Base-by-base conservation (phyloP, 306 rosid species). In the Cicer bijugum region DNA sequence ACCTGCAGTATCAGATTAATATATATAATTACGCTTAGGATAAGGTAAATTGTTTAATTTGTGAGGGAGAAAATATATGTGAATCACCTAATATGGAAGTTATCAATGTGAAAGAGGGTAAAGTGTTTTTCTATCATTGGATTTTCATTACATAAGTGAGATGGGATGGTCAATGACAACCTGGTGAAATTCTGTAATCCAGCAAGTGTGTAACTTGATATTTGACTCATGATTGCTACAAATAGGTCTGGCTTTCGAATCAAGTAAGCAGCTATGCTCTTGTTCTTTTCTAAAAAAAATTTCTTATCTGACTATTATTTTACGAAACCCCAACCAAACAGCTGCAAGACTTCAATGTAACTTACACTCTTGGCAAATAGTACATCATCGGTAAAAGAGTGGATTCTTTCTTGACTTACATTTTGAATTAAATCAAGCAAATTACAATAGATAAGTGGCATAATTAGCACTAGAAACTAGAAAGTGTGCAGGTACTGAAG, bases 1-100 rank as follows among this genome's bases (percentile, higher is more conserved):
- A 53, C 91, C 98, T 91, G 88, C 89, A 88, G 75, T 55, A 69
- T 43, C 67, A 69, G 40, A 84, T 77, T 56, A 28, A 72, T 42
- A 64, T 42, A 64, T 16, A 44, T 61, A 44, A 61, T 59, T 71
- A 67, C 10, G 40, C n/a, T 64, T 59, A 71, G 44, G 67, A 82
- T 65, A 43, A 68, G 50, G 57, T 38, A 73, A 28, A 28, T 4
- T 28, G 35, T 28, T 28, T 28, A 28, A 28, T 28, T 28, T 28
- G 5, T 28, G 5, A 62, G 61, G 14, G 28, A 72, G 8, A 39
- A 44, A 51, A 52, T 45, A 50, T 40, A 51, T 40, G 46, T 48
- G 39, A 38, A 28, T 74, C 51, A 39, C 40, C 74, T 39, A 61
- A 59, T 23, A 69, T 35, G 74, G 48, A 61, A 73, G 58, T 73